Base-by-base conservation (phyloP, 163 green algal genomes). In the Scenedesmus sp. region DNA sequence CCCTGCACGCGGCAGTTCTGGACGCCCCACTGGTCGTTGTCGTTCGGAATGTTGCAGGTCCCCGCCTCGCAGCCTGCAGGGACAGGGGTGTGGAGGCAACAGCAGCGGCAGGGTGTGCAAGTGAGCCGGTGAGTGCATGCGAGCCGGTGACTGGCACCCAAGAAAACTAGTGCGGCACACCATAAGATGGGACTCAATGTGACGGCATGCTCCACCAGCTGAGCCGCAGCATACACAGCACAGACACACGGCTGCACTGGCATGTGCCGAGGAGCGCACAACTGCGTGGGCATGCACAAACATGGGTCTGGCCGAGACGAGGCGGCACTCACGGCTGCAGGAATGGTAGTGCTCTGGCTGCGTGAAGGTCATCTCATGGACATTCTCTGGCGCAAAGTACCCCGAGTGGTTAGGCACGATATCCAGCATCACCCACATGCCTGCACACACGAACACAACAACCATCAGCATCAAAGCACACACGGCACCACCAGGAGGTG, bases 391-490 rank as follows among this genome's bases (percentile, higher is more conserved):
- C 22, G 35, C 40, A 43, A 91, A 91, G 46, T 91, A 91, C 5
- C 86, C 86, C 51, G 86, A 35, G 26, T 91, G 86, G 86, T 91
- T 91, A 6, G 86, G 86, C 73, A 91, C 86, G 33, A 91, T 91
- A 84, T 91, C 86, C 76, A 91, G 40, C 86, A 91, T 91, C 24
- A 91, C 86, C 73, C 76, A 85, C 76, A 91, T 86, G 35, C 86
- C 86, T 90, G 68, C 42, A 44, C 24, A n/a, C 18, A 42, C 4
- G 2, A 9, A 40, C 65, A 40, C 65, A 76, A 18, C 9, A 3
- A 9, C 6, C 4, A 10, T 72, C 6, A 72, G 68, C 22, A 13
- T 1, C 5, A 7, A 81, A 12, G 72, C 15, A 26, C 33, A 30
- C 72, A 81, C 13, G 72, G 26, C 70, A 80, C 26, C 1, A 13